A percentile compares a stretch with the other conserved stretches of the same genome.
phyloP scores from a whole-genome alignment of 306 rosid species.

The Macrotyloma uniflorum region DNA sequence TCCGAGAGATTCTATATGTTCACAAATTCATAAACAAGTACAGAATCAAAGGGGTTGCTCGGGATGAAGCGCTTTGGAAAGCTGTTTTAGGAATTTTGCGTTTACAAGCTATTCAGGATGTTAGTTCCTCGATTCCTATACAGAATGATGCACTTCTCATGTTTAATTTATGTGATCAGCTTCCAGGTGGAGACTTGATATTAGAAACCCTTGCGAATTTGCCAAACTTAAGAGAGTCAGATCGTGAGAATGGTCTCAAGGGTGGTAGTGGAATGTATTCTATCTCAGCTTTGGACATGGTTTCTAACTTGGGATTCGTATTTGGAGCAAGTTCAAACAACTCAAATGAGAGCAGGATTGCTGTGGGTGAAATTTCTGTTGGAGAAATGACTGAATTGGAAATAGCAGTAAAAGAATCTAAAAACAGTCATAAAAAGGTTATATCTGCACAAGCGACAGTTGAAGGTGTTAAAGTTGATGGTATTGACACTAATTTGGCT shows the following conservation, averaged over 20 bases:
- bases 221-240: slow-evolving; percentile 55
- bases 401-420: slow-evolving; percentile 78
- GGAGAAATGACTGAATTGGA: slow-evolving; percentile 85
- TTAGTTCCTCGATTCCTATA: slow-evolving; percentile 52
- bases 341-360: slow-evolving; percentile 59
- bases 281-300: slow-evolving; percentile 75
- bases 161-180: slow-evolving; percentile 91
- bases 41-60: slow-evolving; percentile 67
- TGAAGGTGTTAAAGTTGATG: slow-evolving; percentile 96
- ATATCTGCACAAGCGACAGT: slow-evolving; percentile 86
- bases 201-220: slow-evolving; percentile 85
- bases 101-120: slow-evolving; percentile 84
- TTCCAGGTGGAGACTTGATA: slow-evolving; percentile 97
- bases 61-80: slow-evolving; percentile 83
- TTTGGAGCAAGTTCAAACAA: slow-evolving; percentile 69
- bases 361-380: slow-evolving; percentile 92
- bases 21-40: slow-evolving; percentile 77
- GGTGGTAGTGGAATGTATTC: slow-evolving; percentile 74
- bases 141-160: slow-evolving; percentile 70
- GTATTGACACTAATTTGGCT: slow-evolving; percentile 90
- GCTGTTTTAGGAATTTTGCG: slow-evolving; percentile 93
- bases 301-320: slow-evolving; percentile 76
- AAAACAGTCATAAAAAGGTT: slow-evolving; percentile 74
- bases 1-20: slow-evolving; percentile 75
- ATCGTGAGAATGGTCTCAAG: slow-evolving; percentile 43